phyloP scores from a whole-genome alignment of 108 stramenopile genomes.

The Discostella stelligeroides region DNA sequence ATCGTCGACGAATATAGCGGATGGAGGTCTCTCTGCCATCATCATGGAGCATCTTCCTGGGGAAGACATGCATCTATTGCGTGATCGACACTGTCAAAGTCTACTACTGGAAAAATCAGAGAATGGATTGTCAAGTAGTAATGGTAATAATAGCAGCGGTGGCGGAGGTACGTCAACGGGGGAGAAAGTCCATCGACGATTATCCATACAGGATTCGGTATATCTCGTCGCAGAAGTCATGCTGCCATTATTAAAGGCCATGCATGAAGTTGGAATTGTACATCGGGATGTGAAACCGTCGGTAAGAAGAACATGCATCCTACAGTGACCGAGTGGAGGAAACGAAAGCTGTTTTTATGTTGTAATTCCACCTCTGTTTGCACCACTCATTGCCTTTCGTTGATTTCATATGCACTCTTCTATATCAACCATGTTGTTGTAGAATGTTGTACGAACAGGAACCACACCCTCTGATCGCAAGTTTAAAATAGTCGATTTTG shows the following conservation, averaged over 20 bases:
- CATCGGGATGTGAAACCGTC: conserved; percentile 89
- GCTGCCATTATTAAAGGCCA: conserved; percentile 70
- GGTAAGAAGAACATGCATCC: too few relatives aligned
- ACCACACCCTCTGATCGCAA: conserved; percentile 35
- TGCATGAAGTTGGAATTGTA: conserved; percentile 82
- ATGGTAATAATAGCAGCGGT: neutral
- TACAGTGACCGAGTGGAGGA: too few relatives aligned
- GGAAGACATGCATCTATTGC: conserved; percentile 80
- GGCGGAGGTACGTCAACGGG: neutral
- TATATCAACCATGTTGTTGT: neutral
- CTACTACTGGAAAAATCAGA: conserved; percentile 4
- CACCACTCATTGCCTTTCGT: neutral
- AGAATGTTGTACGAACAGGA: conserved; percentile 70
- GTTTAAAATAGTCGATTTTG: conserved; percentile 83
- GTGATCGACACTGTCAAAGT: conserved; percentile 55
- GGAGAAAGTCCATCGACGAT: conserved; percentile 36
- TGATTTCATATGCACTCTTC: neutral
- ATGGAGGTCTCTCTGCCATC: conserved; percentile 56
- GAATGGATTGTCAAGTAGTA: neutral
- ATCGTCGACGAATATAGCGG: neutral
- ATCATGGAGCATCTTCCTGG: conserved; percentile 88
- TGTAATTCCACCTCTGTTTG: too few relatives aligned
- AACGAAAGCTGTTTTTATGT: too few relatives aligned
- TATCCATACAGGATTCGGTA: conserved; percentile 73
- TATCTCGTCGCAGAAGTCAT: conserved; percentile 80